Percentiles rank a stretch among this genome's conserved stretches.
phyloP scores from a whole-genome alignment of 371 early-diverging fungal species.

The Coemansia sp. region DNA sequence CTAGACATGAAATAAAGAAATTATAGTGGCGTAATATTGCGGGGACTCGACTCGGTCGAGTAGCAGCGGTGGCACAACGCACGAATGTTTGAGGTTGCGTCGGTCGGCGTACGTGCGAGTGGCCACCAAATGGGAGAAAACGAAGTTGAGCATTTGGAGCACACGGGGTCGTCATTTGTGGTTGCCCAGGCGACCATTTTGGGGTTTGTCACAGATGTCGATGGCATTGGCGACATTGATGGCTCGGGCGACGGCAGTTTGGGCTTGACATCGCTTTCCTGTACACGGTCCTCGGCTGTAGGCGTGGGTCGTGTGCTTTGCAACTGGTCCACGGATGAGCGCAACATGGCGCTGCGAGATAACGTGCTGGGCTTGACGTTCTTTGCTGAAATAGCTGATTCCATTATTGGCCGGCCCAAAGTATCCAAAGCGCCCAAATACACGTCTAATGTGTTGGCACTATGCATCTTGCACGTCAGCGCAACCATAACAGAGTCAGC shows the following conservation, averaged over 20 bases:
- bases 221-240: not conserved
- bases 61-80: constrained; percentile 41
- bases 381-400: constrained; percentile 25
- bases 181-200: constrained; percentile 21
- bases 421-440: constrained; percentile 12
- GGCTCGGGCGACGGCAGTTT: not conserved
- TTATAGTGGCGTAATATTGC: too few relatives aligned
- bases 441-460: not conserved
- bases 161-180: constrained; percentile 20
- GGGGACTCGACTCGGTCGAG: constrained; percentile 1
- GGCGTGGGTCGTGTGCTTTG: not conserved
- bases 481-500: not conserved
- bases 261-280: not conserved
- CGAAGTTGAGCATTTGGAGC: constrained; percentile 12
- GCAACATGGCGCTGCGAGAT: constrained; percentile 15
- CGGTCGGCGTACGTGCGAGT: not conserved
- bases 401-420: constrained; percentile 11
- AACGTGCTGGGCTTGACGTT: not conserved
- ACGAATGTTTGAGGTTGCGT: not conserved
- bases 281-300: constrained; percentile 1
- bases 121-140: constrained; percentile 50
- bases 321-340: not conserved
- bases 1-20: not conserved
- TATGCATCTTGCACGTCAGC: constrained; percentile 13
- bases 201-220: not conserved